A percentile compares a stretch with the other conserved stretches of the same genome.
phyloP scores from a whole-genome alignment of 1,139 yeast genomes.

The Geotrichum cucujoidarum region DNA sequence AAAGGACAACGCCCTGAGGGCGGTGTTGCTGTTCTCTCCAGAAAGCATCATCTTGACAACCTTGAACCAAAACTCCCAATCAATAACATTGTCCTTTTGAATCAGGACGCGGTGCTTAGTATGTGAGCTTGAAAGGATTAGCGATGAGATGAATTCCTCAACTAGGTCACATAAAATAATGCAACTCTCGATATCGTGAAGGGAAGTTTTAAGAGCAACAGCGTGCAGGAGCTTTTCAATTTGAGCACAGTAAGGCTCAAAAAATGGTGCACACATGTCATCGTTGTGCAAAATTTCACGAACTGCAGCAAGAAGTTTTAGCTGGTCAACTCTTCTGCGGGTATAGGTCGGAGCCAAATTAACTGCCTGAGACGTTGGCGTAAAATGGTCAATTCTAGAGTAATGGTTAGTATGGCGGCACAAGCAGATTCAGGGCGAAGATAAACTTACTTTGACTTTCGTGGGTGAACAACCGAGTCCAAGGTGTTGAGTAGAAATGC shows the following conservation, averaged over 20 bases:
- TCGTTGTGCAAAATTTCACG: conserved; percentile 39
- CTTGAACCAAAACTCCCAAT: conserved; percentile 76
- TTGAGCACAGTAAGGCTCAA: conserved; percentile 32
- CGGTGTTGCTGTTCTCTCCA: conserved; percentile 59
- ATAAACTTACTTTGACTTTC: conserved; percentile 18
- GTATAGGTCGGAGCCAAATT: conserved; percentile 22
- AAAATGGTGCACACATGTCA: conserved; percentile 32
- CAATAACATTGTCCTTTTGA: conserved; percentile 36
- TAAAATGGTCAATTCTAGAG: conserved; percentile 9
- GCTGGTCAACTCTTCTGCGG: conserved; percentile 35
- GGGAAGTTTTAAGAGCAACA: conserved; percentile 35
- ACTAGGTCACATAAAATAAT: conserved; percentile 47
- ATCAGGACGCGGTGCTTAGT: conserved; percentile 28
- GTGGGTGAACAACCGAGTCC: conserved; percentile 32
- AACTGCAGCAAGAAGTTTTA: conserved; percentile 32
- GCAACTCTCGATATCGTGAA: conserved; percentile 43
- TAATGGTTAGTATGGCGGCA: conserved; percentile 14
- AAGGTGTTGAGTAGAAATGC: conserved; percentile 34
- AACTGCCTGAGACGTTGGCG: conserved; percentile 11
- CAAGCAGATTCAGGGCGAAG: conserved; percentile 11
- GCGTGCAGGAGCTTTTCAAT: conserved; percentile 39
- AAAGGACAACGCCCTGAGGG: conserved; percentile 59
- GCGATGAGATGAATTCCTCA: conserved; percentile 38
- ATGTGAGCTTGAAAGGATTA: conserved; percentile 28
- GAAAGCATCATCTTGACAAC: conserved; percentile 55